Base-by-base conservation (phyloP, 2,329 filamentous ascomycete genomes). In the Fusarium secorum region DNA sequence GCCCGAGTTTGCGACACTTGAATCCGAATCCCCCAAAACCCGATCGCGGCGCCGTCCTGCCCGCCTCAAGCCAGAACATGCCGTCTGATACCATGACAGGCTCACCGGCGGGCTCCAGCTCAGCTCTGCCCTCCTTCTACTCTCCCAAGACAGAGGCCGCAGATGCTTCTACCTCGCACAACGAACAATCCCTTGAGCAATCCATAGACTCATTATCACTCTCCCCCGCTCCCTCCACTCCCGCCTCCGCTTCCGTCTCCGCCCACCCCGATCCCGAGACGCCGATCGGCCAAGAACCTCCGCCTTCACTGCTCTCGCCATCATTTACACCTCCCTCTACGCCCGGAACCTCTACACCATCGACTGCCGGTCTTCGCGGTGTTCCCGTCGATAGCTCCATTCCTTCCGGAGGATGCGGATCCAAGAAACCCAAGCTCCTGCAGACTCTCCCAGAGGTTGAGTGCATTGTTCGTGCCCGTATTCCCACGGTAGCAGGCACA, bases 381-480 rank as follows among this genome's bases (percentile, higher is more conserved):
- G 84, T 89, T 11, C 87, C 87, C 3, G 88, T 90, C 42, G 89
- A 91, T 78, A 89, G 87, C 74, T 87, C 85, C 20, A 79, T 86
- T 7, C 85, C 86, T 1, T 84, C 84, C 0, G 88, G 88, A 53
- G 88, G 88, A 52, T 90, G 88, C 72, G 88, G 88, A 32, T 82
- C 84, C 55, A 90, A 90, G 78, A 85, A 87, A 35, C 93, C 94
- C 2, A 90, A 89, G 64, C 85, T 97, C 26, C 88, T 98, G 11
- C 86, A 91, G 72, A 88, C 85, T 18, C 85, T 98, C 3, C 96
- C 95, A 11, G 83, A 92, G 28, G 95, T 99, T n/a, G 90, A 93
- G 79, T 99, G 96, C 83, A 90, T 97, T 71, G 96, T 98, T 52
- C 92, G 96, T 73, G 96, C 96, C 22, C 91, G 96, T 59, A 99